Percentiles rank a stretch among this genome's conserved stretches.
Evolutionary conservation across 495 filamentous ascomycete genomes (phyloP).

Genomic region (Venustampulla echinocandica): DNA sequence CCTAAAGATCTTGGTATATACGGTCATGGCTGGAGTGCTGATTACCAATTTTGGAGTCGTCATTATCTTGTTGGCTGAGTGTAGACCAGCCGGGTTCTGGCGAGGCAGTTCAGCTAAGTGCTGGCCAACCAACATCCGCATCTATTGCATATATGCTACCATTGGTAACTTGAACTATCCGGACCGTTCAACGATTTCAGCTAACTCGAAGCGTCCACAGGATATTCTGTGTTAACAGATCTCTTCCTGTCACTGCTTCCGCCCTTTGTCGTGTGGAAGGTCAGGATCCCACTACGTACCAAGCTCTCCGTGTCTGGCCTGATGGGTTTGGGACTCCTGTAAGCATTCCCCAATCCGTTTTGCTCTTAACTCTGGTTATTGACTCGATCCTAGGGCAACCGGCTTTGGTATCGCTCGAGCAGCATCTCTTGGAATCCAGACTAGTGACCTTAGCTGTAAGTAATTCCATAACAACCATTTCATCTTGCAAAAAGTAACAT

Average conservation of each 20-base stretch:
- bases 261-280: conserved; percentile 22
- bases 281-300: conserved; percentile 15
- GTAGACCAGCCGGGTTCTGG: conserved; percentile 1
- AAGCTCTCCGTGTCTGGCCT: conserved; percentile 22
- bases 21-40: conserved; percentile 19
- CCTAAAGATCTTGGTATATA: conserved; percentile 12
- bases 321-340: conserved; percentile 21
- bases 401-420: conserved; percentile 15
- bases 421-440: conserved; percentile 12
- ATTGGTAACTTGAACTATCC: conserved; percentile 15
- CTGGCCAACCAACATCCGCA: conserved; percentile 20
- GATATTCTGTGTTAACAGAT: conserved; percentile 26
- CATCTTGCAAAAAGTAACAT: neutral
- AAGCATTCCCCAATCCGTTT: neutral
- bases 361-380: neutral
- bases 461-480: neutral
- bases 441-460: conserved; percentile 14
- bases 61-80: conserved; percentile 4
- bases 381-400: conserved; percentile 3
- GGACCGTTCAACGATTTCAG: neutral
- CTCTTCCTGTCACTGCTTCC: conserved; percentile 24
- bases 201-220: conserved; percentile 4
- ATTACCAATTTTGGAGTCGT: conserved; percentile 13
- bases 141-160: conserved; percentile 24
- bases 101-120: neutral